phyloP scores from a whole-genome alignment of 129 eudicot species.

The Tagetes patula region DNA sequence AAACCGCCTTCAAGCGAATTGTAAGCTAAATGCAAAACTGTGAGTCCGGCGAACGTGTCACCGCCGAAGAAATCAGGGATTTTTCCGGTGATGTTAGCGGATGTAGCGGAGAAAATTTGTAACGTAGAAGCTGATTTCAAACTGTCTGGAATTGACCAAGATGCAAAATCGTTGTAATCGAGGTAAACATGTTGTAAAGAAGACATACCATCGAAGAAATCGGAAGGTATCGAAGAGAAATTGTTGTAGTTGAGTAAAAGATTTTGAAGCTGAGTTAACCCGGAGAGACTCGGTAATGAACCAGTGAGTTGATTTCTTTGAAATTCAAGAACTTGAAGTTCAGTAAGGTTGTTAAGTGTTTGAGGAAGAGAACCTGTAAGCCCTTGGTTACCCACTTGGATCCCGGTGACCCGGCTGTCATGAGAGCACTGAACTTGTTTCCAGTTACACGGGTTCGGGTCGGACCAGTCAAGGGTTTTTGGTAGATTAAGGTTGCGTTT shows the following conservation, averaged over 20 bases:
- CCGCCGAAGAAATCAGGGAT: slow-evolving; percentile 61
- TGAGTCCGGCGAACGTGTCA: slow-evolving; percentile 50
- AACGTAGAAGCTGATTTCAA: slow-evolving; percentile 46
- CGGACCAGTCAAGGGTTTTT: slow-evolving; percentile 56
- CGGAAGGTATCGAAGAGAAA: slow-evolving; percentile 55
- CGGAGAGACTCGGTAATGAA: slow-evolving; percentile 66
- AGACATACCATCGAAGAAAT: slow-evolving; percentile 74
- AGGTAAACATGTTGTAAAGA: slow-evolving; percentile 53
- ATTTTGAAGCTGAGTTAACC: slow-evolving; percentile 56
- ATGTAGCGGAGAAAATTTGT: slow-evolving; percentile 56
- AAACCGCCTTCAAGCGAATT: slow-evolving; percentile 60
- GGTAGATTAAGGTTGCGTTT: slow-evolving; percentile 42
- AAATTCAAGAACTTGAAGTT: slow-evolving; percentile 56
- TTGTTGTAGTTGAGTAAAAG: slow-evolving; percentile 49
- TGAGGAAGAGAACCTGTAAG: slow-evolving; percentile 61
- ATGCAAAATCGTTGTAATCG: slow-evolving; percentile 47
- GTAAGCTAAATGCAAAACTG: slow-evolving; percentile 44
- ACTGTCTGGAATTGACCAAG: slow-evolving; percentile 65
- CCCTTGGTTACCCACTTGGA: slow-evolving; percentile 54
- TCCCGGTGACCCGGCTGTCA: slow-evolving; percentile 66
- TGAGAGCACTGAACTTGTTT: slow-evolving; percentile 44
- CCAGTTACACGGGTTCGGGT: slow-evolving; percentile 71
- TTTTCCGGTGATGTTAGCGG: slow-evolving; percentile 52
- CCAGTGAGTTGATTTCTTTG: slow-evolving; percentile 52
- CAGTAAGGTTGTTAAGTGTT: slow-evolving; percentile 45